Percentiles rank a stretch among this genome's conserved stretches.
Evolutionary conservation across 192 early-diverging fungal species (phyloP).

Genomic region (Coemansia nantahalensis): DNA sequence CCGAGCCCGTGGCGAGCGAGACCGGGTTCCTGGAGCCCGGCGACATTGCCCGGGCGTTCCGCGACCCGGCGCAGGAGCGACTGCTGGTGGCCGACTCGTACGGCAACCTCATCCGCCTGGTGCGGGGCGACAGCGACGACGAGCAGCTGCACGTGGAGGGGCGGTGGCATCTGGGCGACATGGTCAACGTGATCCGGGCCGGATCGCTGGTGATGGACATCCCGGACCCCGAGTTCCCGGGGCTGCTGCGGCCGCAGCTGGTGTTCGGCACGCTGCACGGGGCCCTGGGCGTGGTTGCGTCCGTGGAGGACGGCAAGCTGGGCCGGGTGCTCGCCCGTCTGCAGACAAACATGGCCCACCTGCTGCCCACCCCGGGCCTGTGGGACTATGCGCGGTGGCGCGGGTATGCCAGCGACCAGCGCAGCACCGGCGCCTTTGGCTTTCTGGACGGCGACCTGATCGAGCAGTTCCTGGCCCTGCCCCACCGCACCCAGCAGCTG

Average conservation of each 20-base stretch:
- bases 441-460: conserved; percentile 93
- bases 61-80: conserved; percentile 2
- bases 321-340: conserved; percentile 58
- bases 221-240: conserved; percentile 58
- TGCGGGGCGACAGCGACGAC: background rate
- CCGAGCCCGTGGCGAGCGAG: conserved; percentile 9
- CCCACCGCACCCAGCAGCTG: conserved; percentile 42
- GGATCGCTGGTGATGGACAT: conserved; percentile 80
- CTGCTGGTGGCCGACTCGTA: conserved; percentile 36
- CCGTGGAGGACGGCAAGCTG: conserved; percentile 59
- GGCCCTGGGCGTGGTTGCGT: conserved; percentile 72
- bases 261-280: conserved; percentile 81
- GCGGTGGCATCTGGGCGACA: conserved; percentile 78
- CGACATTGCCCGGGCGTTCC: conserved; percentile 13
- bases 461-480: conserved; percentile 77
- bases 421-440: conserved; percentile 44
- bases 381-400: conserved; percentile 70
- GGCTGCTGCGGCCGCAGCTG: conserved; percentile 50
- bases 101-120: conserved; percentile 20
- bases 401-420: conserved; percentile 56
- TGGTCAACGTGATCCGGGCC: conserved; percentile 71
- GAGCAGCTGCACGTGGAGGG: conserved; percentile 57
- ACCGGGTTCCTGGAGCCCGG: conserved; percentile 4
- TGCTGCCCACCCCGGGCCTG: conserved; percentile 58
- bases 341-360: conserved; percentile 61